These are phyloP conservation scores for Neonectria punicea DNA, from an alignment of 2,329 filamentous ascomycete species.

Conservation along the genomic window DNA sequence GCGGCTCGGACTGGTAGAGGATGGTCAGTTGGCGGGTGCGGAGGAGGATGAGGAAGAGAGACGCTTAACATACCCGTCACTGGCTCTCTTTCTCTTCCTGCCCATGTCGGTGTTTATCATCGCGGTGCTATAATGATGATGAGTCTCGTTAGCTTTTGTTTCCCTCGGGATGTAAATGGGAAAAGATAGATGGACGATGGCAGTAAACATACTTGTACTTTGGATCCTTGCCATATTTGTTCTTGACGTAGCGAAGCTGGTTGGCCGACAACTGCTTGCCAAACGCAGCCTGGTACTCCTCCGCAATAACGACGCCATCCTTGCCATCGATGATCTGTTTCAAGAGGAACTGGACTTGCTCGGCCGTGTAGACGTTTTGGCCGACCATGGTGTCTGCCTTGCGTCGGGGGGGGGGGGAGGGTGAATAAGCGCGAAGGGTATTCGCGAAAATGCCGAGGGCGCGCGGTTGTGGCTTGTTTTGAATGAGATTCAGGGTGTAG, in stretches of 20 bases:
- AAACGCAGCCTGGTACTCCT: constrained; percentile 44
- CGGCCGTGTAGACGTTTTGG: constrained; percentile 47
- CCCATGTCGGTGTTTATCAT: constrained; percentile 22
- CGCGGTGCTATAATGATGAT: constrained; percentile 23
- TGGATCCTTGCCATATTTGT: constrained; percentile 54
- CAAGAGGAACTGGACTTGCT: constrained; percentile 51
- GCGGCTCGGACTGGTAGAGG: background rate
- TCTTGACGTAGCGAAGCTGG: constrained; percentile 53
- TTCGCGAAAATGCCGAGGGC: background rate
- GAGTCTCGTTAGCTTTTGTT: background rate
- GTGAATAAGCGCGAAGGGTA: background rate
- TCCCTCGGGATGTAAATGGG: background rate
- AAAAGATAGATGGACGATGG: too few species aligned
- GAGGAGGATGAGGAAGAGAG: background rate
- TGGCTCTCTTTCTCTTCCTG: constrained; percentile 12
- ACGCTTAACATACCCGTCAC: constrained; percentile 9
- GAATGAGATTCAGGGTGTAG: background rate
- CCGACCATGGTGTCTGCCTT: constrained; percentile 46
- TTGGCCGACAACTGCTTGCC: constrained; percentile 45
- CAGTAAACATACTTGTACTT: constrained; percentile 49
- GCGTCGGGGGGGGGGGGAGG: background rate
- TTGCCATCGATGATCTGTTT: constrained; percentile 41
- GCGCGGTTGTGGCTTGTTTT: background rate
- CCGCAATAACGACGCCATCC: constrained; percentile 39
- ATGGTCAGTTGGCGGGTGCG: background rate